These are phyloP conservation scores for Cairneyella variabilis DNA, from an alignment of 495 filamentous ascomycete genomes.

Conservation along the genomic window DNA sequence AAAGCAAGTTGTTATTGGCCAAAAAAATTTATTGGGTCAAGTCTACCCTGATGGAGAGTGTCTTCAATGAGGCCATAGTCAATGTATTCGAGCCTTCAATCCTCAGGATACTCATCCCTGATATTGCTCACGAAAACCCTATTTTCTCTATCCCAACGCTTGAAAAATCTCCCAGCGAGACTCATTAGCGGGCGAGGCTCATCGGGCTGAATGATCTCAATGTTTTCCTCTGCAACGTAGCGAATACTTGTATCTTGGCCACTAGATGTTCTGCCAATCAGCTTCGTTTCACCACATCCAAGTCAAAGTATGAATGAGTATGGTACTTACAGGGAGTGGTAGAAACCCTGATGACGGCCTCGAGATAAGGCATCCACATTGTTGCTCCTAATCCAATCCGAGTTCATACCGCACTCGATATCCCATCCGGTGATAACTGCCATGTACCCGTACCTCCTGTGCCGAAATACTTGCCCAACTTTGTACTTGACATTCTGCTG, in stretches of 20 bases:
- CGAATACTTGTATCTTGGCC: slow-evolving; percentile 68
- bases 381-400: slow-evolving; percentile 55
- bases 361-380: slow-evolving; percentile 54
- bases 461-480: slow-evolving; percentile 81
- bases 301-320: slow-evolving; percentile 5
- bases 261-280: slow-evolving; percentile 35
- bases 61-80: too few species aligned
- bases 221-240: slow-evolving; percentile 87
- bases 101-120: slow-evolving; percentile 79
- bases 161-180: slow-evolving; percentile 84
- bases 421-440: slow-evolving; percentile 86
- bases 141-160: slow-evolving; percentile 68
- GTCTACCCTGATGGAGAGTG: too few species aligned
- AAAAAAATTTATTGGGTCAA: too few species aligned
- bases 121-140: slow-evolving; percentile 83
- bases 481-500: slow-evolving; percentile 53
- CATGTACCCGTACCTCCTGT: slow-evolving; percentile 74
- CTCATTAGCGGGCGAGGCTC: slow-evolving; percentile 50
- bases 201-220: slow-evolving; percentile 55
- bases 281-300: slow-evolving; percentile 20
- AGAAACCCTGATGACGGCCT: slow-evolving; percentile 75
- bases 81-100: slow-evolving; percentile 38
- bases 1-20: too few species aligned
- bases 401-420: slow-evolving; percentile 53
- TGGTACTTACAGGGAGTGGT: slow-evolving; percentile 81